Evolutionary conservation across 148 eudicot genomes (phyloP).

Genomic region (Silene conica): DNA sequence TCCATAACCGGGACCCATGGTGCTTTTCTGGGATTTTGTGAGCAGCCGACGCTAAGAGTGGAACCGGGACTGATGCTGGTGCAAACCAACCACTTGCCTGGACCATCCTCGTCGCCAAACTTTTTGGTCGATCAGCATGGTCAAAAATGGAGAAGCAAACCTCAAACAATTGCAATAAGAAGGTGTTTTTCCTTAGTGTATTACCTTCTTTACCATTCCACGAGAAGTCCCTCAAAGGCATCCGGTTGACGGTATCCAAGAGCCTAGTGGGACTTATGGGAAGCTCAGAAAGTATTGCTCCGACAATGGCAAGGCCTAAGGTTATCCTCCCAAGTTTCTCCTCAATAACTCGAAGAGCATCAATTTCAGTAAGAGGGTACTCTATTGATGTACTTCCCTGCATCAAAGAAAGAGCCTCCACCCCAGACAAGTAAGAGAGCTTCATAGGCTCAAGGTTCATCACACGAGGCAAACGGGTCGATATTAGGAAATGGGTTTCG

Average conservation of each 20-base stretch:
- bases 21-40: constrained; percentile 69
- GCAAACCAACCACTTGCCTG: constrained; percentile 95
- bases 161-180: constrained; percentile 85
- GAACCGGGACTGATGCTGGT: constrained; percentile 63
- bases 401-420: constrained; percentile 93
- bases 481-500: constrained; percentile 85
- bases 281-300: constrained; percentile 88
- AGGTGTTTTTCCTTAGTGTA: constrained; percentile 52
- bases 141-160: constrained; percentile 96
- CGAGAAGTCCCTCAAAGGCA: constrained; percentile 63
- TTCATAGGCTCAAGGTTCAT: constrained; percentile 88
- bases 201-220: constrained; percentile 62
- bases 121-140: constrained; percentile 85
- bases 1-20: constrained; percentile 53
- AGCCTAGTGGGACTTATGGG: constrained; percentile 90
- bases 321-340: constrained; percentile 94
- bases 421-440: constrained; percentile 82
- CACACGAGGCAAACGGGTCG: constrained; percentile 71
- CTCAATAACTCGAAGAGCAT: constrained; percentile 77
- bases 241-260: constrained; percentile 77
- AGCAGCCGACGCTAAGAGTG: constrained; percentile 74
- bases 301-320: constrained; percentile 74
- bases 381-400: constrained; percentile 52
- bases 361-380: constrained; percentile 62
- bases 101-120: constrained; percentile 89